Conservation (phyloP, 345 rosid genomes). For the Populus ilicifolia region DNA sequence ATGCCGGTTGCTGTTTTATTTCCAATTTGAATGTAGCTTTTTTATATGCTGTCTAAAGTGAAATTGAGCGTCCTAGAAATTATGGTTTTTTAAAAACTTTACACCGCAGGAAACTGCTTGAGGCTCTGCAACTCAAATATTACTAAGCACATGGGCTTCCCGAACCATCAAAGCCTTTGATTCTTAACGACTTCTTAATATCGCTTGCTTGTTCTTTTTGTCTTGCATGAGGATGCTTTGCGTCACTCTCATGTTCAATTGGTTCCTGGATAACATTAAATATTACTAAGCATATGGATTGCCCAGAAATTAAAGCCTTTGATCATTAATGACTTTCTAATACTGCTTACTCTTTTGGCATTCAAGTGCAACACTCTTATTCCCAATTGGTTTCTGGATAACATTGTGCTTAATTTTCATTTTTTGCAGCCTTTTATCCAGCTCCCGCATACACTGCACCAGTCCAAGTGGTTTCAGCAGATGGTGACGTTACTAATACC, state of each 20-base stretch:
- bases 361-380: conserved; percentile 4
- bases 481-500: conserved; percentile 68
- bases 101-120: not conserved
- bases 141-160: not conserved
- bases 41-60: not conserved
- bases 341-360: not conserved
- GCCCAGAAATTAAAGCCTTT: not conserved
- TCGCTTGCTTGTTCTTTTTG: no score
- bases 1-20: not conserved
- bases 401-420: not conserved
- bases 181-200: no score
- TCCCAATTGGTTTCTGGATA: not conserved
- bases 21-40: not conserved
- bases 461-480: conserved; percentile 56
- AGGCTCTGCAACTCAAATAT: not conserved
- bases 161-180: not conserved
- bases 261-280: not conserved
- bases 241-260: not conserved
- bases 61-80: not conserved
- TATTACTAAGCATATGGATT: not conserved
- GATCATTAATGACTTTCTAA: no score
- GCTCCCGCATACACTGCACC: conserved; percentile 59
- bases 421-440: conserved; percentile 57
- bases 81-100: not conserved
- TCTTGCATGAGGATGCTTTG: not conserved